phyloP scores from a whole-genome alignment of 2,329 filamentous ascomycete genomes.

The Alternaria ventricosa region DNA sequence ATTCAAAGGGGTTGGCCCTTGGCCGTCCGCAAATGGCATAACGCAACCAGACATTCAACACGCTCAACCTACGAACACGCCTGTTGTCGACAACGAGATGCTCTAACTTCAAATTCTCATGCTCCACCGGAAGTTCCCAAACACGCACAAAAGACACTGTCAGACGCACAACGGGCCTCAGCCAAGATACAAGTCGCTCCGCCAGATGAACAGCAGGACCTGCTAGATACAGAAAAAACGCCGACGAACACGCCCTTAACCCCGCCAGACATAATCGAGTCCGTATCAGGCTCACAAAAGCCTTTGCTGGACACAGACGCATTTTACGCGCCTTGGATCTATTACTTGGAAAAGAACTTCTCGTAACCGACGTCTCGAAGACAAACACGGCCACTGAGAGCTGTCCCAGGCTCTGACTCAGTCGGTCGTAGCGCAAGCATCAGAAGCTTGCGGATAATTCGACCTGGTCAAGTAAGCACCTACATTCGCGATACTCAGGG shows the following conservation, averaged over 20 bases:
- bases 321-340: neutral
- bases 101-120: neutral
- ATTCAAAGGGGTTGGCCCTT: neutral
- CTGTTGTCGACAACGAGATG: neutral
- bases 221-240: neutral
- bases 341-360: neutral
- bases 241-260: neutral
- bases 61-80: neutral
- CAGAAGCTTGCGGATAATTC: neutral
- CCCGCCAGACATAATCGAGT: neutral
- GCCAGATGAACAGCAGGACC: neutral
- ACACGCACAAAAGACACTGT: neutral
- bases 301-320: neutral
- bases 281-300: neutral
- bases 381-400: neutral
- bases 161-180: neutral
- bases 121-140: neutral
- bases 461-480: neutral
- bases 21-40: neutral
- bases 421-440: neutral
- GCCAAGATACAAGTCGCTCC: neutral
- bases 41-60: neutral
- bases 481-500: neutral
- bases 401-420: neutral
- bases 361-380: neutral